Evolutionary conservation across 2,329 filamentous ascomycete species (phyloP), one percentile per base, ranked within the genome.

Genomic region (Talaromyces amestolkiae): DNA sequence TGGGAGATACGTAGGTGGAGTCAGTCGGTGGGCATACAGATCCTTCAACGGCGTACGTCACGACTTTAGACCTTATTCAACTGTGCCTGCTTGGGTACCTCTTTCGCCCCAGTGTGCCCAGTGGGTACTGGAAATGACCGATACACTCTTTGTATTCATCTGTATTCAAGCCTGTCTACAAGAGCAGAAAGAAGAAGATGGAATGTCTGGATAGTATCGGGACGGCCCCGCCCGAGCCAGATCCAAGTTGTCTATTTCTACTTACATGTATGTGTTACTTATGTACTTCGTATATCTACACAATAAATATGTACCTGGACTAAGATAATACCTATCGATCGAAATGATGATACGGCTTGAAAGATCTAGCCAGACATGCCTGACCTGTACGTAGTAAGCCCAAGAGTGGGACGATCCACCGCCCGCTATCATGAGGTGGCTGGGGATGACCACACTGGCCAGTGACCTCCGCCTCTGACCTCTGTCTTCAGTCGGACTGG

Each of bases 171-270:
- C 22, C 43, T 47, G 11, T 47, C 41, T n/a, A 43, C 41, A 13
- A 43, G 41, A 47, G 43, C 19, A 27, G 19, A 22, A 10, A 49
- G 45, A 24, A 37, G 35, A 37, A 11, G 35, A 37, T 10, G 17
- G 39, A 17, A 47, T 49, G 19, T 54, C 5, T 59, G 56, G 56
- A 45, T 45, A 63, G 64, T 41, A 43, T 63, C 64, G 53, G 64
- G 41, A 58, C 53, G 58, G 64, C 31, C 64, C 64, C 60, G 64
- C 64, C 64, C 64, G 64, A 66, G 53, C 64, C 64, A 62, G 59
- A 35, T 22, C 33, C 51, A 47, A 17, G 45, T 7, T 47, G 19
- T n/a, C n/a, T 43, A 22, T 10, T 35, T 37, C 22, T 31, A 35
- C 22, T 19, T 41, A n/a, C 35, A 8, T 41, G 37, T 41, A 15